phyloP scores from a whole-genome alignment of 345 rosid genomes.

The Eucalyptus pauciflora region DNA sequence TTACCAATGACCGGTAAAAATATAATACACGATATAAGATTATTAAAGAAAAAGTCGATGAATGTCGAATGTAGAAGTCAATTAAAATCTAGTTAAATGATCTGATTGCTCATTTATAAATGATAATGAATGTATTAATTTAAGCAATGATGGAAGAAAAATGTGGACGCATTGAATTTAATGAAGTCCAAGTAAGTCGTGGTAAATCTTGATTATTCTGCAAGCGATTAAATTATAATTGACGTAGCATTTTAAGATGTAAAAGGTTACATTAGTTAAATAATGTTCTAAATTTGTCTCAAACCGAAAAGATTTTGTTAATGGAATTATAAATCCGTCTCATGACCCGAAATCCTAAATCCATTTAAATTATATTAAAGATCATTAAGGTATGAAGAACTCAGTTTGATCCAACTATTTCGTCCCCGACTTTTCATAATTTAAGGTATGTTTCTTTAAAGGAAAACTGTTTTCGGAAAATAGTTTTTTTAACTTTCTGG shows the following conservation, averaged over 20 bases:
- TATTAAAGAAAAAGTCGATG: not conserved
- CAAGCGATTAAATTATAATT: not conserved
- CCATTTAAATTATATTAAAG: not conserved
- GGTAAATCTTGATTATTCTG: not conserved
- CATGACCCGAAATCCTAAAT: not conserved
- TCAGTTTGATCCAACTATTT: not conserved
- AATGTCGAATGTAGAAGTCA: not conserved
- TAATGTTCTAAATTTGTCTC: rapidly evolving
- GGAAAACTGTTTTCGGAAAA: too few relatives aligned
- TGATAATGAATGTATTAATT: not conserved
- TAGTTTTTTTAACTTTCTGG: rapidly evolving
- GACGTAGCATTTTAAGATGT: not conserved
- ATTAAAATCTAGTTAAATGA: not conserved
- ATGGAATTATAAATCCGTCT: not conserved
- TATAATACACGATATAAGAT: not conserved
- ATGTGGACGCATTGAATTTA: not conserved
- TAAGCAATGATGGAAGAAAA: not conserved
- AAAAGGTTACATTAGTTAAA: not conserved
- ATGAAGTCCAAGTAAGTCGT: not conserved
- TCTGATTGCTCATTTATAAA: not conserved
- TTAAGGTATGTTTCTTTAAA: not conserved
- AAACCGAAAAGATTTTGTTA: rapidly evolving
- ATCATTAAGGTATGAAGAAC: not conserved
- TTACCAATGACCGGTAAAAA: not conserved
- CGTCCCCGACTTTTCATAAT: not conserved